Evolutionary conservation across 257 asterid species (phyloP).

Genomic region (Ocimum tenuiflorum): DNA sequence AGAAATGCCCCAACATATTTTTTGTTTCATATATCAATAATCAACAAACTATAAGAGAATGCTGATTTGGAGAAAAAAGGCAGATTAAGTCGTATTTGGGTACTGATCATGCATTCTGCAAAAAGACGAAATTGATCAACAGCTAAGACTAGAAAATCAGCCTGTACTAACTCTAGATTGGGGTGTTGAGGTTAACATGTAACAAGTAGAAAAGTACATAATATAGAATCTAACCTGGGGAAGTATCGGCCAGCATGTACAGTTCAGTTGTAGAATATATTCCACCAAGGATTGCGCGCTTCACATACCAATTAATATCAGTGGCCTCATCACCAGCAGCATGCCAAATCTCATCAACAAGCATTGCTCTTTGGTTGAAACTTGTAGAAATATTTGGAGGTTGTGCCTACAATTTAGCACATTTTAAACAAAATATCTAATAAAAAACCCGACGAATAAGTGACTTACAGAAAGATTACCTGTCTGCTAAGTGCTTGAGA

Average conservation of each 20-base stretch:
- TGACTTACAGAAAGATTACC: slow-evolving; percentile 29
- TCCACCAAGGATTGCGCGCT: slow-evolving; percentile 82
- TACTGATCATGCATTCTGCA: no score
- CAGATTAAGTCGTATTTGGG: no score
- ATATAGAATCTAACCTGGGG: slow-evolving; percentile 71
- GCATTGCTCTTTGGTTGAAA: slow-evolving; percentile 89
- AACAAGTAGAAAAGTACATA: no score
- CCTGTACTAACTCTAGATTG: no score
- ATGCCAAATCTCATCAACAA: slow-evolving; percentile 93
- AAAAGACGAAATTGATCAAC: no score
- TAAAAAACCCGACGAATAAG: neutral
- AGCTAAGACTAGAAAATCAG: no score
- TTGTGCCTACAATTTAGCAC: slow-evolving; percentile 48
- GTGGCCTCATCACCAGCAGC: slow-evolving; percentile 71
- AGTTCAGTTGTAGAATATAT: slow-evolving; percentile 78
- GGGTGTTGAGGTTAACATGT: no score
- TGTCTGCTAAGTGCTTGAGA: slow-evolving; percentile 95
- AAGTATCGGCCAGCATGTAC: slow-evolving; percentile 81
- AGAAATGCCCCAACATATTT: no score
- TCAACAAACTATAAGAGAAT: no score
- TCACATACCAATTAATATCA: slow-evolving; percentile 72
- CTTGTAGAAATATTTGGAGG: slow-evolving; percentile 69
- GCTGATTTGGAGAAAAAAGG: no score
- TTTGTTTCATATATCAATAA: no score
- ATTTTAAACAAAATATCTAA: neutral